Conservation (phyloP, 805 yeast species). For the Ogataea polymorpha region DNA sequence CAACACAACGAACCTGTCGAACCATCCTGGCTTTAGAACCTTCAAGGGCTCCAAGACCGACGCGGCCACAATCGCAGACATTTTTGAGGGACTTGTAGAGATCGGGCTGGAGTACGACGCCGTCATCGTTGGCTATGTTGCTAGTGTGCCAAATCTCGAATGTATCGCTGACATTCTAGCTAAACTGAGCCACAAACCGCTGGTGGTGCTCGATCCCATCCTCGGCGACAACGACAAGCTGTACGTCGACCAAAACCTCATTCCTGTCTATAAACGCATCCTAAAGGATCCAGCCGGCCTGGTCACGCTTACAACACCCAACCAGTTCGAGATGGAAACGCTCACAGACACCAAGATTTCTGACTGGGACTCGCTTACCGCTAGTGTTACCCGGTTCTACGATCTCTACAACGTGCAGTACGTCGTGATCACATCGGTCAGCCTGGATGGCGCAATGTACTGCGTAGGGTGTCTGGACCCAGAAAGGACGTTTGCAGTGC, state of each 20-base stretch:
- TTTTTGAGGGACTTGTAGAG: slow-evolving; percentile 54
- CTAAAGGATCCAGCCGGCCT: slow-evolving; percentile 34
- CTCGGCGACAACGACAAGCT: slow-evolving; percentile 85
- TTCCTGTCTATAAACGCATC: slow-evolving; percentile 50
- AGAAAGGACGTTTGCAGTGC: slow-evolving; percentile 31
- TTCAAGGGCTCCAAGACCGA: slow-evolving; percentile 57
- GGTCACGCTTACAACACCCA: slow-evolving; percentile 61
- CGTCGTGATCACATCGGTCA: slow-evolving; percentile 59
- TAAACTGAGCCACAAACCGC: slow-evolving; percentile 27
- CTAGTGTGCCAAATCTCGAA: slow-evolving; percentile 54
- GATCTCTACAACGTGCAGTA: slow-evolving; percentile 42
- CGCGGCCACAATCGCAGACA: slow-evolving; percentile 42
- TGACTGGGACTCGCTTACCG: slow-evolving; percentile 35
- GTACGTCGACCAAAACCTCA: slow-evolving; percentile 62
- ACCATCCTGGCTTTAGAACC: slow-evolving; percentile 85
- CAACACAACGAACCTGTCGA: slow-evolving; percentile 84
- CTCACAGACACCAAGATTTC: slow-evolving; percentile 46
- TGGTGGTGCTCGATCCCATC: slow-evolving; percentile 85
- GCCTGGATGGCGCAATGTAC: slow-evolving; percentile 24
- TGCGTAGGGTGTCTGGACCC: slow-evolving; percentile 41
- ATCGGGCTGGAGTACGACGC: slow-evolving; percentile 57
- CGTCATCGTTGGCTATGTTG: slow-evolving; percentile 77
- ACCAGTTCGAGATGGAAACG: slow-evolving; percentile 70
- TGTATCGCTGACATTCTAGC: slow-evolving; percentile 38
- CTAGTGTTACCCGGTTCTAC: slow-evolving; percentile 42